Conservation (phyloP, 164 flowering plant species). For the Hamamelis virginiana region DNA sequence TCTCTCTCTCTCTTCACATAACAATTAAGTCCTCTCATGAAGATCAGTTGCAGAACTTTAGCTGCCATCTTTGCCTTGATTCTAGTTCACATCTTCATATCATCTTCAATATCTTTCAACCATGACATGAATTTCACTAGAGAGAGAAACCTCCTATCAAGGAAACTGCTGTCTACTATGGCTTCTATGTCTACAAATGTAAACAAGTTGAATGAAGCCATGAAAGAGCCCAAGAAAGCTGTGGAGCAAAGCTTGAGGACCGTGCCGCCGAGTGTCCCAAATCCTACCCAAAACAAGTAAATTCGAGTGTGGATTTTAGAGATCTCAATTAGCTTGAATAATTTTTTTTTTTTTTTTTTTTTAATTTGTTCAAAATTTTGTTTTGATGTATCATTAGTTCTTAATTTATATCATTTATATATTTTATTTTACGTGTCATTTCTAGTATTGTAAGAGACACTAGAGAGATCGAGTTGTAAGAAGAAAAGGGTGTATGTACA, state of each 20-base stretch:
- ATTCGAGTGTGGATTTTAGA: neutral
- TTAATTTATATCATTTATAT: neutral
- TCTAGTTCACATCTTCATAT: conserved; percentile 19
- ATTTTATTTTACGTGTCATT: no score
- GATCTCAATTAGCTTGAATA: neutral
- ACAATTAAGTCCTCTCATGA: conserved; percentile 19
- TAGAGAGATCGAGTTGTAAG: no score
- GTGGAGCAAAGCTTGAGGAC: conserved; percentile 52
- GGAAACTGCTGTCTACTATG: conserved; percentile 25
- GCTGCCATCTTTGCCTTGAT: conserved; percentile 28
- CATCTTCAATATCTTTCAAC: conserved; percentile 16
- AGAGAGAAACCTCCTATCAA: conserved; percentile 15
- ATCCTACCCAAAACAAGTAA: conserved; percentile 57
- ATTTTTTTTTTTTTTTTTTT: neutral
- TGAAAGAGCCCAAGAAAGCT: conserved; percentile 49
- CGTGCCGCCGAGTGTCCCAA: conserved; percentile 46
- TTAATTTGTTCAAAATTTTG: neutral
- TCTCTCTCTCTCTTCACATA: no score
- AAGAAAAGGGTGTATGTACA: no score
- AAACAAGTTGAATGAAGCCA: conserved; percentile 18
- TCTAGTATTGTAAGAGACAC: no score
- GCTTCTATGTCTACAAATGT: conserved; percentile 18
- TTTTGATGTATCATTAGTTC: neutral
- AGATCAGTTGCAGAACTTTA: conserved; percentile 21
- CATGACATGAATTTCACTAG: conserved; percentile 2